phyloP scores from a whole-genome alignment of 441 rosid genomes.

The Aquilaria agallochum region DNA sequence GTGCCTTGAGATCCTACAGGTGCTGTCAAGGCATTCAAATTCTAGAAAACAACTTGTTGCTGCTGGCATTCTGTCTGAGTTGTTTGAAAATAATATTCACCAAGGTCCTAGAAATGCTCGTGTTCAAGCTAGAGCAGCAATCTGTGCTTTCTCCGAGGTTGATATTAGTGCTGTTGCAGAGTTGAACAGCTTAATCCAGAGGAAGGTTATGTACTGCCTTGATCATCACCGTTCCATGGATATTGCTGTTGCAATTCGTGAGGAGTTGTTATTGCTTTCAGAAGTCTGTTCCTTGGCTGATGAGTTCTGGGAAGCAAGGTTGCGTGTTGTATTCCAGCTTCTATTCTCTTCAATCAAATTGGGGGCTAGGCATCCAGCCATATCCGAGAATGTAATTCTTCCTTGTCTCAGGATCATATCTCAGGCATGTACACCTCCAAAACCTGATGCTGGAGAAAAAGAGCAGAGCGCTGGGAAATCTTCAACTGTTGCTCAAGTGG shows the following conservation, averaged over 20 bases:
- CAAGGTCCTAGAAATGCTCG: conserved; percentile 98
- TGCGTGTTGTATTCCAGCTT: conserved; percentile 96
- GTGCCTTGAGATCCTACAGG: conserved; percentile 94
- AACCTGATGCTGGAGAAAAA: conserved; percentile 88
- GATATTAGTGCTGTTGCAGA: conserved; percentile 87
- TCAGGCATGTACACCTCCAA: conserved; percentile 99
- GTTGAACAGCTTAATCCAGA: conserved; percentile 92
- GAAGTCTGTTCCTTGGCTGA: conserved; percentile 99
- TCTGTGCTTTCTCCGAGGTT: conserved; percentile 97
- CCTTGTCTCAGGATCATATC: conserved; percentile 99
- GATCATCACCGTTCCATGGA: conserved; percentile 99
- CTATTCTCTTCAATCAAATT: conserved; percentile 95
- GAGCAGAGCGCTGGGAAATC: conserved; percentile 65
- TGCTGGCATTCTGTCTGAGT: conserved; percentile 89
- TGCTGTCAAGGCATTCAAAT: conserved; percentile 78
- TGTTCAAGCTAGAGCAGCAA: conserved; percentile 94
- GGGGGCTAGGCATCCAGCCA: conserved; percentile 99
- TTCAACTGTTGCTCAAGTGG: conserved; percentile 45
- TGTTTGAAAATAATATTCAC: conserved; percentile 99
- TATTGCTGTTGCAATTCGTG: conserved; percentile 92
- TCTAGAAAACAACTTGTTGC: conserved; percentile 94
- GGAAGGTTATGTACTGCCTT: conserved; percentile 98
- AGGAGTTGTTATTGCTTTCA: conserved; percentile 94
- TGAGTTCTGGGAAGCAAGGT: conserved; percentile 99
- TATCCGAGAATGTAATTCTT: conserved; percentile 98